Evolutionary conservation across 169 alveolate genomes (phyloP).

Genomic region (Eimeria brunetti): DNA sequence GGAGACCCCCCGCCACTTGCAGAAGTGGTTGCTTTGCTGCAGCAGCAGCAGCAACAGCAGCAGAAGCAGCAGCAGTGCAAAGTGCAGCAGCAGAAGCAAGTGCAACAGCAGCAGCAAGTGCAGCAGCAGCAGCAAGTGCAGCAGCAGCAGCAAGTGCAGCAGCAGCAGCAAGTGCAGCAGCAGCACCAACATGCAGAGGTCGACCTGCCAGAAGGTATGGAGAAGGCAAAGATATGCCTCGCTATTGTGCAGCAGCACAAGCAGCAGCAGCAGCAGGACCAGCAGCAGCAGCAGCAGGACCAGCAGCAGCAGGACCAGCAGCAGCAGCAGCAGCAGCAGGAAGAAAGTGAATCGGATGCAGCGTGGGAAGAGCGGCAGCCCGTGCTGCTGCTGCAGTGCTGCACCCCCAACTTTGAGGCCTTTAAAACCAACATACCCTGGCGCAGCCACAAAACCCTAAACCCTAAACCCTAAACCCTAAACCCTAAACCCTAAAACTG

Average conservation of each 20-base stretch:
- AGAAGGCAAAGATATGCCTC: neutral
- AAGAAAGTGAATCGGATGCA: neutral
- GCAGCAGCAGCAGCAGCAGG: conserved; percentile 23
- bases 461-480: conserved; percentile 14
- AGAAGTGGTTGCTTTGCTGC: neutral
- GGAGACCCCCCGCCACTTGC: neutral
- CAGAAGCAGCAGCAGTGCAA: too few relatives aligned
- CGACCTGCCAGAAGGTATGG: neutral
- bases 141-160: conserved; percentile 15
- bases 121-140: neutral
- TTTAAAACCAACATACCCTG: neutral
- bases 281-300: conserved; percentile 26
- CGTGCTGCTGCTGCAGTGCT: conserved; percentile 16
- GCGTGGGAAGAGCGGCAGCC: neutral
- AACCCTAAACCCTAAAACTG: neutral
- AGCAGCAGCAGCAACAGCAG: neutral
- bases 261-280: neutral
- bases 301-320: neutral
- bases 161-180: conserved; percentile 12
- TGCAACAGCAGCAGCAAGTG: neutral
- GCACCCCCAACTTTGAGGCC: neutral
- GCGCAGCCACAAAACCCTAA: neutral
- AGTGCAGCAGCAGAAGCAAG: neutral
- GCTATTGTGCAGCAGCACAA: neutral
- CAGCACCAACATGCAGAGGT: neutral